These are phyloP conservation scores for Candida nanaspora DNA, from an alignment of 805 yeast species.

Conservation along the genomic window DNA sequence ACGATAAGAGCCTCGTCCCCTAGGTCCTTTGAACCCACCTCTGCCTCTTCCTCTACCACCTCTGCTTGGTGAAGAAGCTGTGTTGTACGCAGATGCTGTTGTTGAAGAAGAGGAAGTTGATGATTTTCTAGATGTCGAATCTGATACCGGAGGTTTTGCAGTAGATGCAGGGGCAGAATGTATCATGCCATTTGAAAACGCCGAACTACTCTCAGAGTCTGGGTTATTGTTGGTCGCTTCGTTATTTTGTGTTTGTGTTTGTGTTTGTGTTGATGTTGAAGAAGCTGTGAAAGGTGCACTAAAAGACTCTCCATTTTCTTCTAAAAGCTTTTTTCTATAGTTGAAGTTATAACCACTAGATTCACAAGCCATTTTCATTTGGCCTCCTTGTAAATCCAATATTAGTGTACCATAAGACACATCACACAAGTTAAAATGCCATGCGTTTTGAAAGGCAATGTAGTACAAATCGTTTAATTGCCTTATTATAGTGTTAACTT, in stretches of 20 bases:
- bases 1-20: background rate
- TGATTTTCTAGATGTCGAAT: background rate
- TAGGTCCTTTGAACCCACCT: conserved; percentile 3
- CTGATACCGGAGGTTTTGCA: background rate
- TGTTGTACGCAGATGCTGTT: background rate
- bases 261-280: background rate
- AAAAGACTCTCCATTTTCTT: background rate
- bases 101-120: background rate
- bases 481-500: conserved; percentile 34
- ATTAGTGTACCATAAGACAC: conserved; percentile 41
- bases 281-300: background rate
- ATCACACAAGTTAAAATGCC: conserved; percentile 76
- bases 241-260: too few species aligned
- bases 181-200: too few species aligned
- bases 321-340: conserved; percentile 28
- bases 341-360: conserved; percentile 61
- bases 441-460: conserved; percentile 59
- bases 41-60: conserved; percentile 6
- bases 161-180: too few species aligned
- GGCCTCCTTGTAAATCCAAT: conserved; percentile 37
- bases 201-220: too few species aligned
- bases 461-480: conserved; percentile 54
- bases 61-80: background rate
- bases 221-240: too few species aligned
- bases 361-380: conserved; percentile 42